Percentiles rank a stretch among this genome's conserved stretches.
These are phyloP conservation scores for Senecio squalidus DNA, from an alignment of 140 eudicot genomes.

Conservation along the genomic window DNA sequence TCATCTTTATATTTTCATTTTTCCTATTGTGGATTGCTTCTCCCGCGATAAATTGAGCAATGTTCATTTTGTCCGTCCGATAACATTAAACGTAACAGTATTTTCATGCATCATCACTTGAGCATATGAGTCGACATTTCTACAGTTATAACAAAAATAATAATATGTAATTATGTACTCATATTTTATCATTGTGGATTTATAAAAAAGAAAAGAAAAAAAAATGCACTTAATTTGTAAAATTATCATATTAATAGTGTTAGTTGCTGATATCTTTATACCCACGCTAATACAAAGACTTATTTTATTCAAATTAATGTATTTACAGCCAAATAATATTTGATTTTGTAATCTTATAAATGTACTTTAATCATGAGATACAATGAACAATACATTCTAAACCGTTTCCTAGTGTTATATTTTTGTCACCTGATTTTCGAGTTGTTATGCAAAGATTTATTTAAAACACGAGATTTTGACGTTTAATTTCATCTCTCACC, in stretches of 20 bases:
- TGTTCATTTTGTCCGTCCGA: too few relatives aligned
- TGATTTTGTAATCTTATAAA: not conserved
- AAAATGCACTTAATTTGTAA: not conserved
- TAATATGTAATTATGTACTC: too few relatives aligned
- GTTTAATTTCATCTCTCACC: too few relatives aligned
- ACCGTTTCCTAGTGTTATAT: not conserved
- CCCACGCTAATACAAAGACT: conserved; percentile 6
- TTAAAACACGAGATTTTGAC: not conserved
- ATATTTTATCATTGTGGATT: not conserved
- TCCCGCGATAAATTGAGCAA: not conserved
- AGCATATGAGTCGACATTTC: not conserved
- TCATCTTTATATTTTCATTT: not conserved
- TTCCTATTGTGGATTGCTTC: not conserved
- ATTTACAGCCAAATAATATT: not conserved
- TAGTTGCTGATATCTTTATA: not conserved
- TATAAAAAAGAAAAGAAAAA: not conserved
- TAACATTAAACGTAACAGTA: not conserved
- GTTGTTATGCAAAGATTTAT: not conserved
- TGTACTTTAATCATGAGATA: not conserved
- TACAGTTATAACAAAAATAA: not conserved
- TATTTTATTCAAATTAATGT: not conserved
- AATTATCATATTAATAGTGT: not conserved
- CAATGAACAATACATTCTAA: not conserved
- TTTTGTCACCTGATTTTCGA: not conserved
- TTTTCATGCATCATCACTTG: not conserved